Percentiles rank a stretch among this genome's conserved stretches.
phyloP scores from a whole-genome alignment of 441 rosid genomes.

The Mallotus repandus region DNA sequence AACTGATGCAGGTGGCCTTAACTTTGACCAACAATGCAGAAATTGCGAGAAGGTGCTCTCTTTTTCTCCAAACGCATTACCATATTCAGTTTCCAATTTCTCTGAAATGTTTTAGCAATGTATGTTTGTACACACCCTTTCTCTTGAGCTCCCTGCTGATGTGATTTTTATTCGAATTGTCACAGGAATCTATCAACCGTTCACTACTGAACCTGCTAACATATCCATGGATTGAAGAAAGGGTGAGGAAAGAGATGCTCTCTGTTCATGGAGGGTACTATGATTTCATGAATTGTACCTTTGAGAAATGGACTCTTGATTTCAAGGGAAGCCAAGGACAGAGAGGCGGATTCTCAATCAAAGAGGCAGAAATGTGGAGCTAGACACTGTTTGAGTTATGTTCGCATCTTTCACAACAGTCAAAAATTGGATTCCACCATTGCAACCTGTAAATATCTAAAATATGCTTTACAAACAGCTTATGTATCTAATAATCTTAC shows the following conservation, averaged over 20 bases:
- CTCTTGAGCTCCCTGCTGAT: neutral
- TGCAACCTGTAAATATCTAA: neutral
- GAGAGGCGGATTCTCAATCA: slow-evolving; percentile 4
- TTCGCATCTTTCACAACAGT: neutral
- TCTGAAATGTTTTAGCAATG: neutral
- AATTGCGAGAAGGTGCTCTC: slow-evolving; percentile 87
- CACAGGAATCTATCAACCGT: slow-evolving; percentile 66
- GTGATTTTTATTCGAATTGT: neutral
- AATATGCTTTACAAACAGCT: too few species aligned
- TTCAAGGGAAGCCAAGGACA: slow-evolving; percentile 9
- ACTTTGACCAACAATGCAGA: slow-evolving; percentile 76
- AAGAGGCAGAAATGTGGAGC: slow-evolving; percentile 26
- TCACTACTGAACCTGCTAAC: slow-evolving; percentile 75
- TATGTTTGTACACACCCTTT: too few species aligned
- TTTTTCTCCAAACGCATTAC: neutral
- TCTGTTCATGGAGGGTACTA: slow-evolving; percentile 90
- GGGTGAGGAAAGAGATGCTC: slow-evolving; percentile 50
- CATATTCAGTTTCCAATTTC: neutral
- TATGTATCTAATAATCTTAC: too few species aligned
- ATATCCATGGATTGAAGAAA: slow-evolving; percentile 95
- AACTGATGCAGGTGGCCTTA: slow-evolving; percentile 54
- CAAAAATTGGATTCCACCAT: neutral
- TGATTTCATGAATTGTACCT: slow-evolving; percentile 70
- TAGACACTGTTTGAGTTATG: slow-evolving; percentile 1
- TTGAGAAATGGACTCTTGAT: slow-evolving; percentile 95